phyloP scores from a whole-genome alignment of 1,284 basidiomycete genomes.

The Phellinidium pouzarii region DNA sequence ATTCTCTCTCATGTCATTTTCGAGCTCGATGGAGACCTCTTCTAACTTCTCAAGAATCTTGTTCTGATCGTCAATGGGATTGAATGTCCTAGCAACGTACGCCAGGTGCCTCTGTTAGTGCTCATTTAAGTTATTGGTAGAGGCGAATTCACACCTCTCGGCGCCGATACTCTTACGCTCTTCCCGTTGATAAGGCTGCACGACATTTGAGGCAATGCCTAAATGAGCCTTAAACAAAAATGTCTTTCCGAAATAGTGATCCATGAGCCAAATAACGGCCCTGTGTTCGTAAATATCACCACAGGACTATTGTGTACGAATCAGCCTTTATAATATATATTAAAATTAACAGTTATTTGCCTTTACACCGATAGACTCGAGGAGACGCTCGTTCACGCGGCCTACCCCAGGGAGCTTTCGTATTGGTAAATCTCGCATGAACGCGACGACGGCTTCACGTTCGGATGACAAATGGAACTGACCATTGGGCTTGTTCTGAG shows the following conservation, averaged over 20 bases:
- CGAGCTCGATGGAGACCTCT: constrained; percentile 74
- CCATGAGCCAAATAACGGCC: constrained; percentile 68
- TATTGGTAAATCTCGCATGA: constrained; percentile 71
- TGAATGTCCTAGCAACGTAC: constrained; percentile 57
- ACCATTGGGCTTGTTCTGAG: constrained; percentile 89
- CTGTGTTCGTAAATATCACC: constrained; percentile 79
- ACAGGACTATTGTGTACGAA: constrained; percentile 52
- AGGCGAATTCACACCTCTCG: constrained; percentile 52
- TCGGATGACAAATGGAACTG: constrained; percentile 76
- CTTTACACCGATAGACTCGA: constrained; percentile 83
- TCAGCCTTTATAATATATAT: background rate
- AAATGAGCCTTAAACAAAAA: constrained; percentile 74
- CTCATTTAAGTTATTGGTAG: background rate
- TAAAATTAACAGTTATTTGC: constrained; percentile 31
- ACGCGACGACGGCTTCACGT: constrained; percentile 55
- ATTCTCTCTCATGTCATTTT: constrained; percentile 62
- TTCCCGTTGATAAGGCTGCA: constrained; percentile 67
- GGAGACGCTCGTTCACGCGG: constrained; percentile 77
- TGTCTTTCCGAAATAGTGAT: constrained; percentile 74
- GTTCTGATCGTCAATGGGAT: constrained; percentile 53
- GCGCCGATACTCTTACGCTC: constrained; percentile 87
- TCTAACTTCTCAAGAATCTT: constrained; percentile 72
- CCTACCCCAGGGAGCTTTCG: constrained; percentile 86
- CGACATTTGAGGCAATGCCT: constrained; percentile 78
- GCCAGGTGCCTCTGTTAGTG: no score